A percentile compares a stretch with the other conserved stretches of the same genome.
These are phyloP conservation scores for Novymonas esmeraldas DNA, from an alignment of 208 protist genomes.

Conservation along the genomic window DNA sequence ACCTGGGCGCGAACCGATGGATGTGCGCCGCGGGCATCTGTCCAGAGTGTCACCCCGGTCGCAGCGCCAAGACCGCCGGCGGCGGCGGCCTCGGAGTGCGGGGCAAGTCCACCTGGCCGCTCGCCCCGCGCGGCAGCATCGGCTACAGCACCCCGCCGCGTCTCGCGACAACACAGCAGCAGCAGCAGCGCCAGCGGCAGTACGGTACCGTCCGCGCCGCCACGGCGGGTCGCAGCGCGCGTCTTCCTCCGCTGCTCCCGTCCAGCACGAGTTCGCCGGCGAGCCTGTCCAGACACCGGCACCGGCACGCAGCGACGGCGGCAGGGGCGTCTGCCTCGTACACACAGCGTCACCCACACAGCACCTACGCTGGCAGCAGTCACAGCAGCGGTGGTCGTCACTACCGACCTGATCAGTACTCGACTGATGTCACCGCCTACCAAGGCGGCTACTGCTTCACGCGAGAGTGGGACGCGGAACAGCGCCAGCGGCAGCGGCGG, in stretches of 20 bases:
- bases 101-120: conserved; percentile 9
- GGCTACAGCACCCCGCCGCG: conserved; percentile 22
- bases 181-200: background rate
- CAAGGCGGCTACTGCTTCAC: conserved; percentile 21
- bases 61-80: background rate
- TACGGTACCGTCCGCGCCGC: background rate
- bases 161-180: background rate
- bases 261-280: background rate
- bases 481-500: conserved; percentile 21
- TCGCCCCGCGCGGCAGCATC: conserved; percentile 8
- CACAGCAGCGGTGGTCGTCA: background rate
- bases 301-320: no score
- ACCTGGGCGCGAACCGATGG: conserved; percentile 22
- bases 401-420: conserved; percentile 7
- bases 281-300: no score
- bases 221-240: background rate
- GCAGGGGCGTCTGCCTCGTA: background rate
- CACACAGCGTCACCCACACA: background rate
- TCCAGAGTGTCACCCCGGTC: conserved; percentile 23
- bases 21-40: conserved; percentile 32
- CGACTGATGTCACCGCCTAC: conserved; percentile 7
- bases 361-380: background rate
- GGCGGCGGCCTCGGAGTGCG: background rate
- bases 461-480: conserved; percentile 15
- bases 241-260: background rate